Base-by-base conservation (phyloP, 2,329 filamentous ascomycete genomes). In the Colletotrichum phormii region DNA sequence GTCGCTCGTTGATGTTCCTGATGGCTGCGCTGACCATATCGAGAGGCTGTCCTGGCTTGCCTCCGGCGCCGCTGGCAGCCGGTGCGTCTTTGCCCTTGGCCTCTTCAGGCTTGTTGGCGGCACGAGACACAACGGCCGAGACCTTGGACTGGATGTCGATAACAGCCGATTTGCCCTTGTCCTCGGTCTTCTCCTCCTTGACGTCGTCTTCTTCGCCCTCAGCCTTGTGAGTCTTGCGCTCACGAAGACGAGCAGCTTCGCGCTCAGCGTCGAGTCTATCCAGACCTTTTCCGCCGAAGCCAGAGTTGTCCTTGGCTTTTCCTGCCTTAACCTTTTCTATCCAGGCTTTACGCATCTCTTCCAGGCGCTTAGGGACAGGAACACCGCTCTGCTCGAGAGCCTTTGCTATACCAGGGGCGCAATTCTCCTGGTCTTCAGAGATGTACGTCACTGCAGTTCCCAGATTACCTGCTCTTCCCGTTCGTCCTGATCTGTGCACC, bases 381-480 rank as follows among this genome's bases (percentile, higher is more conserved):
- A 97, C 94, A 5, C 93, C 94, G 81, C 95, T 98, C 82, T 98
- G 94, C 81, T 94, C 94, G n/a, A 98, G 86, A 7, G 97, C 97
- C 82, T 97, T 97, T 71, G 92, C 92, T 73, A 98, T 94, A 76
- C 97, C 95, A 12, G 94, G 89, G 2, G 97, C 93, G 79, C 94
- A 98, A 75, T 94, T 94, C 79, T 97, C 95, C 81, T 99, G 95
- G 59, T 97, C 94, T 54, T 94, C 93, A 0, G 95, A 97, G 71
- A 99, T 87, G 79, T 98, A 98, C 0, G 97, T 99, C 63, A 99
- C 94, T 0, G 97, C 97, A 51, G 95, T 97, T 75, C 97, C 97
- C 26, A 91, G 98, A 79, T 98, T 97, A 53, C 97, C 97, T 58
- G 97, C 97, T 80, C 97, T 93, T 12, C 97, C 97, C 8, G 97